Base-by-base conservation (phyloP, 2,329 filamentous ascomycete genomes). In the Corynespora cassiicola region DNA sequence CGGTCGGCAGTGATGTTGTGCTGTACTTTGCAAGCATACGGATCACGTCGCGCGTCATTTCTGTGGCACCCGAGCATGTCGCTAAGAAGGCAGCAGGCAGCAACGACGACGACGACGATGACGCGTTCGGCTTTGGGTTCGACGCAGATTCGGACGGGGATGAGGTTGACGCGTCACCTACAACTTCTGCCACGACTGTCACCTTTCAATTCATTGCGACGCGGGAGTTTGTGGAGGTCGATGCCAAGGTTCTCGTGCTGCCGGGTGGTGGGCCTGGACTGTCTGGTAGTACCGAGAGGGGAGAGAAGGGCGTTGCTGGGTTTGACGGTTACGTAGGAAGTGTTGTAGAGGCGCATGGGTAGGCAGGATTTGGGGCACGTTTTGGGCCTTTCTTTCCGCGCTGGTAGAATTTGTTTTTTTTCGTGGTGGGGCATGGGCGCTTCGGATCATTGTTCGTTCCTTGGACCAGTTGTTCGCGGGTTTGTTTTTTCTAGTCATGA, bases 1-100 rank as follows among this genome's bases (percentile, higher is more conserved):
- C 79, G 0, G 71, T 83, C 1, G 87, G 88, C 1, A 85, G 80
- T 25, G 75, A 86, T 21, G 84, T 91, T 5, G 90, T 95, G 19
- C 81, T 92, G 1, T 97, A 96, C 59, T 82, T 91, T 25, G 90
- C 89, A 12, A 96, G 90, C 60, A 85, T 97, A 10, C 81, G 92
- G 7, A 87, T 90, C 1, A 83, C 87, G 0, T 91, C 90, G 1
- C 85, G 86, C 43, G 81, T 97, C 1, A 64, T 87, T 17, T 78
- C 79, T 20, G 75, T 69, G 10, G 52, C 56, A 6, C 11, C 45
- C 2, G 56, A 55, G 62, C 26, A 25, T 10, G 16, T 15, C 2
- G 4, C 11, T 7, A 47, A 42, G 6, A 54, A 54, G 7, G 51
- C 54, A 20, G 55, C 58, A 24, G 7, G 6, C 9, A 25, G 24